These are phyloP conservation scores for Amauroascus verrucosus DNA, from an alignment of 2,329 filamentous ascomycete genomes.

Conservation along the genomic window DNA sequence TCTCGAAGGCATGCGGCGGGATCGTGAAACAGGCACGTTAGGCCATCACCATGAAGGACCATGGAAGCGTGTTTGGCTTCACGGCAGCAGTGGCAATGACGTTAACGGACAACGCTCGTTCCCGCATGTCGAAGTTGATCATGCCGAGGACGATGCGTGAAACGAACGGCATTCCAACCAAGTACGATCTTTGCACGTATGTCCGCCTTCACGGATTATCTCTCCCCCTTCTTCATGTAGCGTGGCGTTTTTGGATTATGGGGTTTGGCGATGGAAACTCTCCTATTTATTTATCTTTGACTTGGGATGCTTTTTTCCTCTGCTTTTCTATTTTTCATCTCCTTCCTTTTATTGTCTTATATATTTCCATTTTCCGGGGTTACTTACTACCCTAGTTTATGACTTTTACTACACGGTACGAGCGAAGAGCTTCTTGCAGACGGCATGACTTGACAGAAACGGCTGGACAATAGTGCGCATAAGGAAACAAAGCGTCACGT, in stretches of 20 bases:
- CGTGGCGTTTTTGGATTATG: conserved; percentile 13
- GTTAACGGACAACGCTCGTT: conserved; percentile 4
- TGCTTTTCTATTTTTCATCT: not conserved
- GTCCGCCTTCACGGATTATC: too few species aligned
- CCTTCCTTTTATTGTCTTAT: conserved; percentile 7
- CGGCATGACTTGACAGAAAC: not conserved
- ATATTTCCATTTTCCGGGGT: not conserved
- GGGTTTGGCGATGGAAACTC: conserved; percentile 14
- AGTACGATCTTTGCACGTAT: too few species aligned
- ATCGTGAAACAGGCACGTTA: conserved; percentile 38
- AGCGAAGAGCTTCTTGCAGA: not conserved
- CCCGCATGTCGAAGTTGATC: conserved; percentile 6
- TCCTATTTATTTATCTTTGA: conserved; percentile 6
- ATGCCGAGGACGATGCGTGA: conserved; percentile 11
- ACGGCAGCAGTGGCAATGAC: conserved; percentile 21
- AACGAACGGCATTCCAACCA: not conserved
- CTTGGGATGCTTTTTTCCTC: not conserved
- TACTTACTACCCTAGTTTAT: not conserved
- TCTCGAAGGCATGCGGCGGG: conserved; percentile 59
- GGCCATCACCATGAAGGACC: conserved; percentile 30
- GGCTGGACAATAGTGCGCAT: not conserved
- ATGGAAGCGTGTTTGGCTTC: conserved; percentile 36
- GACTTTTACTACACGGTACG: not conserved
- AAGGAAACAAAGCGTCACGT: not conserved
- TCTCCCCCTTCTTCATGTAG: conserved; percentile 12